Base-by-base conservation (phyloP, 2,329 filamentous ascomycete genomes). In the Colletotrichum acutatum region DNA sequence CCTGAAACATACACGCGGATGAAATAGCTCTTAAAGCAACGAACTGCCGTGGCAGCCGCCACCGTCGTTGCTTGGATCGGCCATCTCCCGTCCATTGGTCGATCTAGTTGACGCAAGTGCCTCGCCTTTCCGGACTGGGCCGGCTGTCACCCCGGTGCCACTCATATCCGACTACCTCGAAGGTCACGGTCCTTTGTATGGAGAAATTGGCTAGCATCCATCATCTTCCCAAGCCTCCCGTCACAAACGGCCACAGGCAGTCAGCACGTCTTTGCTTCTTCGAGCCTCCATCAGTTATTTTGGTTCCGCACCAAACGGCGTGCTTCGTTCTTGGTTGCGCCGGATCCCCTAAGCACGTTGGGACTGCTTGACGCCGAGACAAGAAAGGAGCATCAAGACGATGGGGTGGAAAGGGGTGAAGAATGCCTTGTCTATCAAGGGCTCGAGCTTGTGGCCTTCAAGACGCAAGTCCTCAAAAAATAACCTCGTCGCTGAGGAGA, bases 361-460 rank as follows among this genome's bases (percentile, higher is more conserved):
- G 42, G 26, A 26, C 46, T 59, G 66, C 52, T 24, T 12, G 59
- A 69, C 49, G 24, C 28, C 37, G 16, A 37, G 65, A 46, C 58
- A 53, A 68, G 16, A 3, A 42, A 24, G 9, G 54, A 59, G 60
- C 14, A 37, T 37, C 53, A 14, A 42, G 54, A 79, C 70, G 46
- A 84, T 84, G 83, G 79, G 79, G 49, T 84, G 83, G 82, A 82
- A 80, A 75, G 79, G 77, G 32, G 78, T 84, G 64, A 83, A 82
- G 75, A 80, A 77, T 26, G 79, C 78, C 66, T 76, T 84, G n/a
- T 78, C 81, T 58, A 78, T 79, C 60, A 81, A 80, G 72, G 78
- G 82, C 62, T 73, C 80, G 30, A 79, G 79, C 5, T 75, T 79
- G 14, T 82, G 78, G 77, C 76, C 80, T 12, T 79, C 79, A 4